Base-by-base conservation (phyloP, 1,284 basidiomycete genomes). In the Amylostereum chailletii region DNA sequence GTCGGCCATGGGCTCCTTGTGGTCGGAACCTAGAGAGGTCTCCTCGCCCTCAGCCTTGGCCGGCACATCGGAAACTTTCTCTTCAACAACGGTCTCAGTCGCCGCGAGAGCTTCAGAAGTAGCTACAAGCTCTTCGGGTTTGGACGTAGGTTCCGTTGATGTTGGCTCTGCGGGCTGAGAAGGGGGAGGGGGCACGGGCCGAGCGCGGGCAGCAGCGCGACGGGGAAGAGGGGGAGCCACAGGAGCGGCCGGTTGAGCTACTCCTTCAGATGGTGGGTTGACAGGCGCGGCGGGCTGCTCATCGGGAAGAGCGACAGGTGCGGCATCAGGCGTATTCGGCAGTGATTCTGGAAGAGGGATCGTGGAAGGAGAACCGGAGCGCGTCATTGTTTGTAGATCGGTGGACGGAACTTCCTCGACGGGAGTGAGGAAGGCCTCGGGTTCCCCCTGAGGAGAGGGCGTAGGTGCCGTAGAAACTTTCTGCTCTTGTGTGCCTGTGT, bases 171-270 rank as follows among this genome's bases (percentile, higher is more conserved):
- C 45, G 31, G 49, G 31, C 7, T 44, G 29, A 19, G 49, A 34
- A 34, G 61, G 58, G 3, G 60, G 60, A 27, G 62, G 54, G 31
- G 69, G 59, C 19, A 64, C 52, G 19, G 62, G 53, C 5, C 65
- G 53, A 2, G 51, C 57, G 5, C 70, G 60, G 6, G 69, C 74
- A 26, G 76, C 74, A 0, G 79, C 79, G 46, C 79, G 64, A 42
- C 77, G 66, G 0, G 80, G 81, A 19, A 83, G 57, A 3, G 81
- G 80, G 0, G 81, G 79, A 11, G 79, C 75, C 0, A 62, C 64
- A 30, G 64, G 62, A 2, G 55, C 52, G 8, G 31, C 49, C 6
- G 53, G 4, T n/a, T 43, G n/a, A 4, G 19, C 27, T 4, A 11
- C 42, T 6, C 11, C 19, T 43, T 26, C 42, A 29, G 29, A 43